A percentile compares a stretch with the other conserved stretches of the same genome.
These are phyloP conservation scores for Pilaira anomala DNA, from an alignment of 192 early-diverging fungal genomes.

Conservation along the genomic window DNA sequence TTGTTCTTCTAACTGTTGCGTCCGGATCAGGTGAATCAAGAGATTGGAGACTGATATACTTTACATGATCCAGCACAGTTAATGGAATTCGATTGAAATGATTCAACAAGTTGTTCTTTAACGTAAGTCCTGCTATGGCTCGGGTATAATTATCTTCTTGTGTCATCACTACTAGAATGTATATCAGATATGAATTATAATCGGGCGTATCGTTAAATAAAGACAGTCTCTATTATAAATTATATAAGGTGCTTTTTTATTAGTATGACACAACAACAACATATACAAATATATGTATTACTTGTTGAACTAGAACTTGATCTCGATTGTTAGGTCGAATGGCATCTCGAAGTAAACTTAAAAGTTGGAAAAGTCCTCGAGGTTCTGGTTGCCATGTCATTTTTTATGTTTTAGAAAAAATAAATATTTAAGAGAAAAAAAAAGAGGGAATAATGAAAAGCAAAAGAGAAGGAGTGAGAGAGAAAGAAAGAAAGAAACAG, in stretches of 20 bases:
- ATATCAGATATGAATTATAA: slow-evolving; percentile 88
- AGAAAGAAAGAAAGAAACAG: too few relatives aligned
- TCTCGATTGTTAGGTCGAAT: slow-evolving; percentile 63
- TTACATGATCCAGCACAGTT: slow-evolving; percentile 37
- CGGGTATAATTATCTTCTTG: slow-evolving; percentile 66
- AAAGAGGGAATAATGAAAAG: slow-evolving; percentile 2
- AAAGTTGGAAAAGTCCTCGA: slow-evolving; percentile 64
- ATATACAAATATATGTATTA: too few relatives aligned
- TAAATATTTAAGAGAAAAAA: slow-evolving; percentile 11
- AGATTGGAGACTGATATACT: not conserved
- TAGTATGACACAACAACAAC: too few relatives aligned
- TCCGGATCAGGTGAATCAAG: slow-evolving; percentile 60
- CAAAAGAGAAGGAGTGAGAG: slow-evolving; percentile 3
- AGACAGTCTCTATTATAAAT: slow-evolving; percentile 56
- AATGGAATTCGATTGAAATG: slow-evolving; percentile 50
- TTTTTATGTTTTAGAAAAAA: too few relatives aligned
- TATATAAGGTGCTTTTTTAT: not conserved
- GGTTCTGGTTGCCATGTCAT: slow-evolving; percentile 69
- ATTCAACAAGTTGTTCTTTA: slow-evolving; percentile 73
- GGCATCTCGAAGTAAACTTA: slow-evolving; percentile 66
- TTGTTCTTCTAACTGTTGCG: slow-evolving; percentile 67
- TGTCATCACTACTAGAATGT: slow-evolving; percentile 74
- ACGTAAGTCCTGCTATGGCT: slow-evolving; percentile 79
- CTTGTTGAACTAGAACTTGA: slow-evolving; percentile 69
- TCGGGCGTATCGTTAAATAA: slow-evolving; percentile 78